Conservation (phyloP, 2,329 filamentous ascomycete genomes). For the Aspergillus tanneri region DNA sequence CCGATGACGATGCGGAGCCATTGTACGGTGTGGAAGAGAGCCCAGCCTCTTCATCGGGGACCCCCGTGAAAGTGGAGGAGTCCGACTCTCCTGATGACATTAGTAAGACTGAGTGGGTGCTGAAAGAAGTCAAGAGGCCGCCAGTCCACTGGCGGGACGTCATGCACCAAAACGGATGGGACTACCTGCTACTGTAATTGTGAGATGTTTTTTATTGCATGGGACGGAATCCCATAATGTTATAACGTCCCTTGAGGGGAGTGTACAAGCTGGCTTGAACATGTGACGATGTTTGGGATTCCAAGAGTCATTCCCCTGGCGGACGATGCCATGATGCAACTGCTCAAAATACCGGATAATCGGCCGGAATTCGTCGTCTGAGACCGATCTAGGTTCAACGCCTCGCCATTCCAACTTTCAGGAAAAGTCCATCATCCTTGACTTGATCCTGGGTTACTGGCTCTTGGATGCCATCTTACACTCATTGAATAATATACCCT, state of each 20-base stretch:
- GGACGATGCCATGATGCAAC: too few relatives aligned
- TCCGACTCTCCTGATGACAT: constrained; percentile 17
- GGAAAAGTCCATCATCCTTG: too few relatives aligned
- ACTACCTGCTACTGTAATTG: constrained; percentile 79
- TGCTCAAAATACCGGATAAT: too few relatives aligned
- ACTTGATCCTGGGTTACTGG: too few relatives aligned
- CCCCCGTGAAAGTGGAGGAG: constrained; percentile 22
- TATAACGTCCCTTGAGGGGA: constrained; percentile 22
- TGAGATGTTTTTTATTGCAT: constrained; percentile 1
- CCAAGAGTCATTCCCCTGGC: constrained; percentile 3
- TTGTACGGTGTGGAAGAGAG: constrained; percentile 11
- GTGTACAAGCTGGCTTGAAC: constrained; percentile 22
- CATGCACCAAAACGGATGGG: constrained; percentile 89
- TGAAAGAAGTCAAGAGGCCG: constrained; percentile 42
- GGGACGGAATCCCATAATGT: constrained; percentile 18
- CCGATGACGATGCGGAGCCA: constrained; percentile 57
- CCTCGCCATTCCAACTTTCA: too few relatives aligned
- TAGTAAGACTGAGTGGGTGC: constrained; percentile 8
- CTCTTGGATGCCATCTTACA: background rate
- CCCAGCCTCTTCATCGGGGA: constrained; percentile 8
- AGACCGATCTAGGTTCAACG: too few relatives aligned
- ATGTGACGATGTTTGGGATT: too few relatives aligned
- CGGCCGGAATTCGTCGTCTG: too few relatives aligned
- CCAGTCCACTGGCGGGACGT: constrained; percentile 92
- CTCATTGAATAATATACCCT: background rate